These are phyloP conservation scores for Parasitella parasitica DNA, from an alignment of 371 early-diverging fungal genomes.

Conservation along the genomic window DNA sequence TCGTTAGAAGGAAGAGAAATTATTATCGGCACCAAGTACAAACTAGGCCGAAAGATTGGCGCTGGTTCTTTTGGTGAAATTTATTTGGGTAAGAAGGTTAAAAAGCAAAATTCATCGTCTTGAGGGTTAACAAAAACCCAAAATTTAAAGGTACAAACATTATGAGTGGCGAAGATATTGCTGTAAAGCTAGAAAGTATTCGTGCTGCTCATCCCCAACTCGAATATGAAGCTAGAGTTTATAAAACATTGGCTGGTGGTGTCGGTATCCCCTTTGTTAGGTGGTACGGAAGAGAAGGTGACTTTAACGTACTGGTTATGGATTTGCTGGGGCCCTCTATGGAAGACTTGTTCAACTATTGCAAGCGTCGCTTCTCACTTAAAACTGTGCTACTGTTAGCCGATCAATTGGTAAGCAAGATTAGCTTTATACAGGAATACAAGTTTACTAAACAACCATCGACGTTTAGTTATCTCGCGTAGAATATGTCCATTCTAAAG, in stretches of 20 bases:
- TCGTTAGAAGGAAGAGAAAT: conserved; percentile 51
- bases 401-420: conserved; percentile 88
- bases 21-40: conserved; percentile 83
- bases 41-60: conserved; percentile 96
- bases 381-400: conserved; percentile 99
- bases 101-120: neutral
- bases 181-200: conserved; percentile 91
- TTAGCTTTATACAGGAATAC: neutral
- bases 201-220: conserved; percentile 95
- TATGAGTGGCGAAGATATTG: conserved; percentile 93
- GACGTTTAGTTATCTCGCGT: conserved; percentile 86
- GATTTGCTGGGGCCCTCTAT: conserved; percentile 98
- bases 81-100: conserved; percentile 78
- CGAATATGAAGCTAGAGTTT: conserved; percentile 96
- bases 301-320: conserved; percentile 96
- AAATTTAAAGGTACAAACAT: conserved; percentile 77
- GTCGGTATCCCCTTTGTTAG: conserved; percentile 96
- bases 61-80: conserved; percentile 99
- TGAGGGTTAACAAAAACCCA: neutral
- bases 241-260: conserved; percentile 92
- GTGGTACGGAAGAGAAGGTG: conserved; percentile 91
- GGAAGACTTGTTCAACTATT: conserved; percentile 98
- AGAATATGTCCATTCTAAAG: conserved; percentile 97
- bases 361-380: conserved; percentile 94
- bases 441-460: neutral